Evolutionary conservation across 768 basidiomycete genomes (phyloP).

Genomic region (Pulveroboletus sp.): DNA sequence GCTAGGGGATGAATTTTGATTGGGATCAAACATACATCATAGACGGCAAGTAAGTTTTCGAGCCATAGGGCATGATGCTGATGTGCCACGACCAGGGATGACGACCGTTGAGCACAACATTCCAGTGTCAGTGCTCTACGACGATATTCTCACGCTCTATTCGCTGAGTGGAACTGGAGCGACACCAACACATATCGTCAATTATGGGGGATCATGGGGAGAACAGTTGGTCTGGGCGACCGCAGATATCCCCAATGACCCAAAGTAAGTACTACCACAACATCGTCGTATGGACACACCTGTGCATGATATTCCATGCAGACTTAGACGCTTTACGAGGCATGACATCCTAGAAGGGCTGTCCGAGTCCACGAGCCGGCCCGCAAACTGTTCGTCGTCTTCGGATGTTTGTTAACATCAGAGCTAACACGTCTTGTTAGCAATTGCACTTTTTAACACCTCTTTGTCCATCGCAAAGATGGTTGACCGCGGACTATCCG

Average conservation of each 20-base stretch:
- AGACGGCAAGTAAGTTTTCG: slow-evolving; percentile 48
- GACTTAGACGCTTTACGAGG: slow-evolving; percentile 57
- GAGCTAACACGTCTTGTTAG: slow-evolving; percentile 29
- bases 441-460: slow-evolving; percentile 63
- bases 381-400: slow-evolving; percentile 46
- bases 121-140: slow-evolving; percentile 60
- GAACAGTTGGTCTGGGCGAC: slow-evolving; percentile 67
- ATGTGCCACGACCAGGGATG: slow-evolving; percentile 46
- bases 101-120: slow-evolving; percentile 71
- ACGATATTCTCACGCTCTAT: slow-evolving; percentile 60
- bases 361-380: slow-evolving; percentile 57
- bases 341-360: slow-evolving; percentile 61
- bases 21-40: slow-evolving; percentile 77
- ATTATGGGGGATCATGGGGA: slow-evolving; percentile 69
- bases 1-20: slow-evolving; percentile 67
- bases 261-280: slow-evolving; percentile 43
- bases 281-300: neutral
- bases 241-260: slow-evolving; percentile 59
- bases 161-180: slow-evolving; percentile 64
- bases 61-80: neutral
- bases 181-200: slow-evolving; percentile 72
- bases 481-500: slow-evolving; percentile 55
- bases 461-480: slow-evolving; percentile 65
- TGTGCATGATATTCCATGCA: slow-evolving; percentile 21
- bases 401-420: neutral